Evolutionary conservation across 2,329 filamentous ascomycete species (phyloP).

Genomic region (Colletotrichum filicis): DNA sequence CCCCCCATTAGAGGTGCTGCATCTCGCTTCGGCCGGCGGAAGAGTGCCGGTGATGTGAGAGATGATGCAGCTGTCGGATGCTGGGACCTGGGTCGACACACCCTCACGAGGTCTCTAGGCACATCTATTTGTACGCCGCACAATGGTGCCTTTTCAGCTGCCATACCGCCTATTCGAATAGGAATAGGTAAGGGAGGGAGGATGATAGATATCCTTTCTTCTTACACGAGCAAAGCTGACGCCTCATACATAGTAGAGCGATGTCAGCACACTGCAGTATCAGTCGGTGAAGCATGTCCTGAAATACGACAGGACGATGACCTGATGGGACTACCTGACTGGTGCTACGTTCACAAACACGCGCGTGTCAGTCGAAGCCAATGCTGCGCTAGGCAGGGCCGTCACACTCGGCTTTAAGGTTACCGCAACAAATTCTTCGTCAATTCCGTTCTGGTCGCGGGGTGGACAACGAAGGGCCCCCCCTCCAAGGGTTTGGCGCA

Average conservation of each 20-base stretch:
- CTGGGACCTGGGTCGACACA: neutral
- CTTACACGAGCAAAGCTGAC: neutral
- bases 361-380: neutral
- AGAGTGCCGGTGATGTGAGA: conserved; percentile 20
- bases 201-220: neutral
- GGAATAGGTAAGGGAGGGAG: neutral
- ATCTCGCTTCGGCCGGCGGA: conserved; percentile 29
- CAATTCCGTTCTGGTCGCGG: conserved; percentile 1
- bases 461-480: neutral
- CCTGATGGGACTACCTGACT: neutral
- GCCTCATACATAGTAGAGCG: neutral
- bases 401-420: neutral
- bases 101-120: neutral
- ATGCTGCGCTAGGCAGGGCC: neutral
- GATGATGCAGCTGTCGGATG: conserved; percentile 2
- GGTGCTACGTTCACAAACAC: neutral
- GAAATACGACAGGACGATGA: neutral
- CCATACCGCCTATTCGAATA: neutral
- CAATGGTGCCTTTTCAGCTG: neutral
- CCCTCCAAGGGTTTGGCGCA: conserved; percentile 24
- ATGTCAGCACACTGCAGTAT: neutral
- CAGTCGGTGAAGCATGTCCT: neutral
- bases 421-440: conserved; percentile 10
- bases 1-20: neutral
- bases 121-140: neutral